Evolutionary conservation across 495 filamentous ascomycete genomes (phyloP), one percentile per base, ranked within the genome.

Genomic region (Aspergillus bridgeri): DNA sequence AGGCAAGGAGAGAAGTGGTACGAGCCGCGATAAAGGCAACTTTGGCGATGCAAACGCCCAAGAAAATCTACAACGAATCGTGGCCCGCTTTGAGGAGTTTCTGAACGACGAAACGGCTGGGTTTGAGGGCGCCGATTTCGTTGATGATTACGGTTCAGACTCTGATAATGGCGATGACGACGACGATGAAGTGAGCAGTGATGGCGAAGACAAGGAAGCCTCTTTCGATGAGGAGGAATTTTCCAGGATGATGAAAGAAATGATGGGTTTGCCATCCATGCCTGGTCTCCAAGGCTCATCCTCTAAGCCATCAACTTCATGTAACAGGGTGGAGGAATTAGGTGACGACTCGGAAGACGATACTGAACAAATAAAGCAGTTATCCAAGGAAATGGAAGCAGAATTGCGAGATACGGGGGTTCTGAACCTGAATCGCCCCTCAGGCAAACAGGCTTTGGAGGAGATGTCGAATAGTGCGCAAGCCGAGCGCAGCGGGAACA

Each of bases 31-130:
- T 29, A 54, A 57, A 19, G 75, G 69, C 25, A 76, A 75, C 1
- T 96, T 96, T 73, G 91, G 90, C n/a, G 89, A 97, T 67, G 75
- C 83, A 8, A 79, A 78, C 7, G 84, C 90, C 2, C 89, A 96
- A 61, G 89, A 90, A 49, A 90, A 96, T 65, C 69, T 98, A 29
- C 84, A 86, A 56, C 90, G 90, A 63, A 96, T 97, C 64, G 93
- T 98, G 19, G 86, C 89, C 52, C 81, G 90, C 13, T 98, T 97
- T 63, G 90, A 96, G 67, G 80, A 88, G n/a, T 97, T 98, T 60
- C 67, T 98, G 53, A 91, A 96, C 58, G 90, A 97, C 65, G 91
- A 95, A 20, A 76, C 76, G 9, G 91, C 90, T 0, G 91, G 87
- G 2, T 65, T 85, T 18, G 91, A 93, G 11, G 93, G 91, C 6